Conservation (phyloP, 768 basidiomycete species). For the Hirschioporus abietinus region DNA sequence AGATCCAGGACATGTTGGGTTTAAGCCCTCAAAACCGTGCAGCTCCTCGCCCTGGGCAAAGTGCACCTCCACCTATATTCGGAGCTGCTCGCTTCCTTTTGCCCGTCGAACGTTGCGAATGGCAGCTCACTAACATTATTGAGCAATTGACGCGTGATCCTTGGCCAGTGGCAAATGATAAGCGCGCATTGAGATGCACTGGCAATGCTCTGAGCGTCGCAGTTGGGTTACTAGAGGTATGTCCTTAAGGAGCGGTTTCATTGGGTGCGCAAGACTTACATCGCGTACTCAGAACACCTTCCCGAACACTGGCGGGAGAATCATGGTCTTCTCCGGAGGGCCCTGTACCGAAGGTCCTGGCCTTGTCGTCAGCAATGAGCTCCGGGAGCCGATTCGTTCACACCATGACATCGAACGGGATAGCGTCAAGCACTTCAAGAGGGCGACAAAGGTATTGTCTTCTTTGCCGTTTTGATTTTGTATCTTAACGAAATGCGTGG, state of each 20-base stretch:
- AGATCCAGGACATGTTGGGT: conserved; percentile 97
- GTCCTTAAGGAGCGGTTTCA: conserved; percentile 11
- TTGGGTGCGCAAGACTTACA: conserved; percentile 1
- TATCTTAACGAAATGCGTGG: conserved; percentile 9
- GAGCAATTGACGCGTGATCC: conserved; percentile 86
- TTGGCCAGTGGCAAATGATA: conserved; percentile 96
- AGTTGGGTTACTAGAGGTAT: conserved; percentile 82
- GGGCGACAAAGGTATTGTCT: conserved; percentile 78
- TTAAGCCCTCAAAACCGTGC: conserved; percentile 74
- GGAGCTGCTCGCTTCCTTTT: conserved; percentile 90
- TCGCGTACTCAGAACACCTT: conserved; percentile 60
- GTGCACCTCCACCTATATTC: conserved; percentile 71
- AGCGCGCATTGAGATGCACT: conserved; percentile 88
- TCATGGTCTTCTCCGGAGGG: conserved; percentile 95
- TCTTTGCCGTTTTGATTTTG: conserved; percentile 8
- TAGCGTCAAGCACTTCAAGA: conserved; percentile 94
- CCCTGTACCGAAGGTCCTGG: conserved; percentile 96
- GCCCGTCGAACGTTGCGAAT: conserved; percentile 89
- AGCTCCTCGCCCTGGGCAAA: conserved; percentile 82
- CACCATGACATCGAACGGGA: conserved; percentile 99
- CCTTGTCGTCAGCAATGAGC: conserved; percentile 91
- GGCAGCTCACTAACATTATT: conserved; percentile 90
- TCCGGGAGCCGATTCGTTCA: conserved; percentile 95
- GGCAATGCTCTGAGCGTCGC: conserved; percentile 94
- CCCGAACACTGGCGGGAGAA: conserved; percentile 91